Conservation (phyloP, 1,284 basidiomycete genomes). For the Singerocomus inundabilis region DNA sequence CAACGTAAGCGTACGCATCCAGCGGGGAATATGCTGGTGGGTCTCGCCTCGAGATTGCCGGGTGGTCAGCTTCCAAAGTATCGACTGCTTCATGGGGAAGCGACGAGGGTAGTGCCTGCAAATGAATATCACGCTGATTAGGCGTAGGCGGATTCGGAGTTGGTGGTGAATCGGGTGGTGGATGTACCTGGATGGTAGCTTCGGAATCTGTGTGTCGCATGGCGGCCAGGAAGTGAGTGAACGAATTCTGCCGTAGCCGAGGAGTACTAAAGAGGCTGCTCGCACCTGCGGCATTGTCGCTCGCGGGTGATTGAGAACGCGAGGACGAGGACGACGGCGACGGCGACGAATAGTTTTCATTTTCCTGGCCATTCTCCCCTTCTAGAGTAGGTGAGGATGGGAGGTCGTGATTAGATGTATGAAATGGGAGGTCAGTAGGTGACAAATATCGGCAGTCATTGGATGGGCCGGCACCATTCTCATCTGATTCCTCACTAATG, state of each 20-base stretch:
- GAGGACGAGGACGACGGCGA: constrained; percentile 41
- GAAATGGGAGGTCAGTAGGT: constrained; percentile 64
- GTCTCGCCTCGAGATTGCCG: constrained; percentile 48
- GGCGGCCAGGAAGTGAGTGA: constrained; percentile 60
- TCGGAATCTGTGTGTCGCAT: constrained; percentile 60
- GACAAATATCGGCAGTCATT: constrained; percentile 55
- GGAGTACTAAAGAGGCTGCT: constrained; percentile 71
- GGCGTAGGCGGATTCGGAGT: constrained; percentile 77
- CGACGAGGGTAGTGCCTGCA: constrained; percentile 56
- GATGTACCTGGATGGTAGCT: constrained; percentile 65
- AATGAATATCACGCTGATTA: constrained; percentile 72
- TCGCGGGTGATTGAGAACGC: constrained; percentile 53
- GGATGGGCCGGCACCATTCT: constrained; percentile 45
- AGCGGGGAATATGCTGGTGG: constrained; percentile 82
- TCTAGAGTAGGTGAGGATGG: constrained; percentile 44
- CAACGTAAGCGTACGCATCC: constrained; percentile 74
- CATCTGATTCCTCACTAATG: constrained; percentile 61
- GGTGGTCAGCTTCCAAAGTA: constrained; percentile 15
- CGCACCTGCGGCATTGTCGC: constrained; percentile 65
- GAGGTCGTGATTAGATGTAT: constrained; percentile 50
- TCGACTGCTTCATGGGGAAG: constrained; percentile 28
- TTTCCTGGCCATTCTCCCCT: constrained; percentile 22
- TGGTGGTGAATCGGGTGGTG: constrained; percentile 72
- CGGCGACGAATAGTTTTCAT: constrained; percentile 32
- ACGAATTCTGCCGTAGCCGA: constrained; percentile 56